phyloP scores from a whole-genome alignment of 805 yeast genomes.

The Schwanniomyces pseudopolymorphus region DNA sequence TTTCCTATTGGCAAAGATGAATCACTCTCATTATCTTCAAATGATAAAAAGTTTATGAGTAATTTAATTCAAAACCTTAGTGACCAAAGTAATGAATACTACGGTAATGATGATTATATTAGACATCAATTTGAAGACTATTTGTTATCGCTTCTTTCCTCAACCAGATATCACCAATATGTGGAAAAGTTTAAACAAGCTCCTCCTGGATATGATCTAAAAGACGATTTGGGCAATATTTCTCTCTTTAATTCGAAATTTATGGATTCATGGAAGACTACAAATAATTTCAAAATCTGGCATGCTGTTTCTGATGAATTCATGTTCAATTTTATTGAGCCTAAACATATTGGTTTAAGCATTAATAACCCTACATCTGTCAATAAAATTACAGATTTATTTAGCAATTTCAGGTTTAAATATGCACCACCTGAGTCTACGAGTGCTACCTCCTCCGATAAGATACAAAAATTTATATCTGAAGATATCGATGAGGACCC shows the following conservation, averaged over 20 bases:
- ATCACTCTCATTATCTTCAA: conserved; percentile 28
- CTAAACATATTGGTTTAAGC: conserved; percentile 34
- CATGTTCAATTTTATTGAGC: conserved; percentile 42
- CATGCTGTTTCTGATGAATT: conserved; percentile 41
- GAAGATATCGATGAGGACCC: conserved; percentile 1
- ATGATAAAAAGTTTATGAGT: conserved; percentile 78
- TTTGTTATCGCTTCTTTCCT: conserved; percentile 68
- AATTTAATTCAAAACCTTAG: conserved; percentile 51
- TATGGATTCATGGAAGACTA: conserved; percentile 30
- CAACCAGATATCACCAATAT: conserved; percentile 68
- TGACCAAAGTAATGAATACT: conserved; percentile 26
- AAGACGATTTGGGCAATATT: conserved; percentile 27
- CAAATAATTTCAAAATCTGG: conserved; percentile 42
- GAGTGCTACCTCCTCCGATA: conserved; percentile 10
- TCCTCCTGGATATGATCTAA: conserved; percentile 42
- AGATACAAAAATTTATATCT: conserved; percentile 21
- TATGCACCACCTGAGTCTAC: conserved; percentile 3
- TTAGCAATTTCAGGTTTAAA: conserved; percentile 20
- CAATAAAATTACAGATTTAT: conserved; percentile 21
- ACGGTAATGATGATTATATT: conserved; percentile 74
- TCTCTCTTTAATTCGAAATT: conserved; percentile 31
- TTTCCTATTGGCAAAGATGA: conserved; percentile 38
- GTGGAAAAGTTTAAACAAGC: conserved; percentile 32
- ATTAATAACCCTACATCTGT: conserved; percentile 22
- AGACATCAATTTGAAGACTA: conserved; percentile 90